Percentiles rank a stretch among this genome's conserved stretches.
These are phyloP conservation scores for Entomortierella beljakovae DNA, from an alignment of 192 early-diverging fungal species.

Conservation along the genomic window DNA sequence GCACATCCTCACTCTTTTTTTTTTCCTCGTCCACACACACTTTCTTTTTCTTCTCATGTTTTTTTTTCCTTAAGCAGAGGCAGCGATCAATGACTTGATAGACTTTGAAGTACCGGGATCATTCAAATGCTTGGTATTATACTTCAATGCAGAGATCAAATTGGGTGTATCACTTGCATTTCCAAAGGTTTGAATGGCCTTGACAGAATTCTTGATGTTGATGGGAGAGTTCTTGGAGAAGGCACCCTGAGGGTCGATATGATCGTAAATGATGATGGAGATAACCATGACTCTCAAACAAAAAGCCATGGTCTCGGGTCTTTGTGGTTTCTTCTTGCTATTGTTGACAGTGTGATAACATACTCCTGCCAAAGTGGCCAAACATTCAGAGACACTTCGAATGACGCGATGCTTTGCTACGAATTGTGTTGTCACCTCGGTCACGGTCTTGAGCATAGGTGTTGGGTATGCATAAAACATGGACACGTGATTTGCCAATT, in stretches of 20 bases:
- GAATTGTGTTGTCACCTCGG: slow-evolving; percentile 80
- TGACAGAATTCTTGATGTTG: slow-evolving; percentile 76
- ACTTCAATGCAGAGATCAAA: slow-evolving; percentile 80
- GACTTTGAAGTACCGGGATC: slow-evolving; percentile 81
- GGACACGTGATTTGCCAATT: slow-evolving; percentile 93
- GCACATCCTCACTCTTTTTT: background rate
- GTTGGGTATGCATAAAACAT: slow-evolving; percentile 97
- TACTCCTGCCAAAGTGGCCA: slow-evolving; percentile 80
- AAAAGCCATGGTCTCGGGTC: slow-evolving; percentile 75
- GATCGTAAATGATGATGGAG: slow-evolving; percentile 92
- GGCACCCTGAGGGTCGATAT: slow-evolving; percentile 83
- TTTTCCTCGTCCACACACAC: background rate
- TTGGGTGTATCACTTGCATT: slow-evolving; percentile 63
- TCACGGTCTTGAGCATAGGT: slow-evolving; percentile 91
- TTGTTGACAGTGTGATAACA: slow-evolving; percentile 86
- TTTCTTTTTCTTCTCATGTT: background rate
- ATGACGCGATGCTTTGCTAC: slow-evolving; percentile 64
- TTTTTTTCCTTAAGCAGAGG: slow-evolving; percentile 12
- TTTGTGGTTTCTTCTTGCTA: slow-evolving; percentile 63
- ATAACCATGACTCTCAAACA: slow-evolving; percentile 90
- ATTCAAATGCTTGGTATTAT: slow-evolving; percentile 84
- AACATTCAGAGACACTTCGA: slow-evolving; percentile 72
- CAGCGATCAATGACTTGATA: slow-evolving; percentile 64
- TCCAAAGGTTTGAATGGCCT: slow-evolving; percentile 73
- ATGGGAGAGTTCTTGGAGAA: slow-evolving; percentile 82